Conservation (phyloP, 2,329 filamentous ascomycete species). For the Beauveria varroae region DNA sequence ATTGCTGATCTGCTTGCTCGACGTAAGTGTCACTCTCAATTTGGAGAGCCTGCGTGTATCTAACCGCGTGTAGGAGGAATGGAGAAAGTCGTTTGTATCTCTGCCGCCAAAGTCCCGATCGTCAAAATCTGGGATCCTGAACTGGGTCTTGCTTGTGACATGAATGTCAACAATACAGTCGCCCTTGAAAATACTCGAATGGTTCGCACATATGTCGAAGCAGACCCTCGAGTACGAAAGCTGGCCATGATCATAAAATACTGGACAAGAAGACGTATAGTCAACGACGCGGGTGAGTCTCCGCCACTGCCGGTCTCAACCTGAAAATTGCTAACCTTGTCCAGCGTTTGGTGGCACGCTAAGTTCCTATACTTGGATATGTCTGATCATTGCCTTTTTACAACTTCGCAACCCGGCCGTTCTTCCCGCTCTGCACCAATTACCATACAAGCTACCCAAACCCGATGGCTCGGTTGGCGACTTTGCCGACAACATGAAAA, state of each 20-base stretch:
- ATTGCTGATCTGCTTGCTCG: slow-evolving; percentile 79
- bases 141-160: slow-evolving; percentile 80
- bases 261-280: slow-evolving; percentile 86
- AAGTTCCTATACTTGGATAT: slow-evolving; percentile 99
- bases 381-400: slow-evolving; percentile 92
- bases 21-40: slow-evolving; percentile 50
- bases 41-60: slow-evolving; percentile 12
- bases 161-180: slow-evolving; percentile 97
- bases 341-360: slow-evolving; percentile 85
- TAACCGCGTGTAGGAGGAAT: slow-evolving; percentile 69
- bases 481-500: slow-evolving; percentile 81
- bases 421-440: slow-evolving; percentile 75
- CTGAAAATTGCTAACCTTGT: slow-evolving; percentile 15
- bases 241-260: slow-evolving; percentile 96
- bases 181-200: slow-evolving; percentile 95
- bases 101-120: slow-evolving; percentile 92
- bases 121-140: slow-evolving; percentile 99
- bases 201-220: slow-evolving; percentile 94
- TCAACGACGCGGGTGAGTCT: slow-evolving; percentile 91
- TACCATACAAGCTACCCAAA: slow-evolving; percentile 39
- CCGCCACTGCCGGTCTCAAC: background rate
- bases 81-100: slow-evolving; percentile 92
- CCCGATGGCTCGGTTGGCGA: slow-evolving; percentile 61
- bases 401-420: slow-evolving; percentile 81
- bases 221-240: slow-evolving; percentile 82